phyloP scores from a whole-genome alignment of 2,329 filamentous ascomycete species.

The Thyridium curvatum region DNA sequence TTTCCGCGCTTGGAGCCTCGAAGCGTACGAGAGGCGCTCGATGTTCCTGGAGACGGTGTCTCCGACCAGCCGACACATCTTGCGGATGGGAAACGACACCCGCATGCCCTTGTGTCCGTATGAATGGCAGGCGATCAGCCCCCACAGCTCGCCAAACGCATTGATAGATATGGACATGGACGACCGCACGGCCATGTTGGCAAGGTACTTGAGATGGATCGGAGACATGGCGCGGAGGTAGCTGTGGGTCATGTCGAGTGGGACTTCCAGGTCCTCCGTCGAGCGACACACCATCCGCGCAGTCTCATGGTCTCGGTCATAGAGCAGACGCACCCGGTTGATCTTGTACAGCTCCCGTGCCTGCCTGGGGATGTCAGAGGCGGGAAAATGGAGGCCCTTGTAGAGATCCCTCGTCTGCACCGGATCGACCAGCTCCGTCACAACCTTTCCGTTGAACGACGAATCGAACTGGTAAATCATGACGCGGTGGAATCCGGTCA shows the following conservation, averaged over 20 bases:
- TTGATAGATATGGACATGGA: slow-evolving; percentile 95
- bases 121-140: slow-evolving; percentile 77
- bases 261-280: slow-evolving; percentile 63
- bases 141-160: slow-evolving; percentile 80
- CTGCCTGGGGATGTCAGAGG: slow-evolving; percentile 79
- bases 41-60: slow-evolving; percentile 85
- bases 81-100: slow-evolving; percentile 86
- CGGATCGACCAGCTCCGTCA: slow-evolving; percentile 81
- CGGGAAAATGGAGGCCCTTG: slow-evolving; percentile 83
- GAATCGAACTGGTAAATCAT: slow-evolving; percentile 92
- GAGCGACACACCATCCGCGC: slow-evolving; percentile 77
- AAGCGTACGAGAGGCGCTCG: slow-evolving; percentile 80
- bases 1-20: slow-evolving; percentile 76
- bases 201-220: slow-evolving; percentile 80
- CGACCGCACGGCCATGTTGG: slow-evolving; percentile 84
- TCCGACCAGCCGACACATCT: slow-evolving; percentile 84
- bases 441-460: slow-evolving; percentile 76
- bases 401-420: slow-evolving; percentile 75
- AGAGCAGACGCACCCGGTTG: slow-evolving; percentile 83
- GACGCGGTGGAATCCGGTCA: slow-evolving; percentile 86
- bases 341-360: slow-evolving; percentile 84
- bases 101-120: slow-evolving; percentile 76
- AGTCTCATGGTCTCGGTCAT: slow-evolving; percentile 75
- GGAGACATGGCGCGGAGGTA: slow-evolving; percentile 88
- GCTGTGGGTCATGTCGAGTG: slow-evolving; percentile 76